Evolutionary conservation across 176 grass and related monocot species (phyloP), one percentile per base, ranked within the genome.

Genomic region (Musa schizocarpa): DNA sequence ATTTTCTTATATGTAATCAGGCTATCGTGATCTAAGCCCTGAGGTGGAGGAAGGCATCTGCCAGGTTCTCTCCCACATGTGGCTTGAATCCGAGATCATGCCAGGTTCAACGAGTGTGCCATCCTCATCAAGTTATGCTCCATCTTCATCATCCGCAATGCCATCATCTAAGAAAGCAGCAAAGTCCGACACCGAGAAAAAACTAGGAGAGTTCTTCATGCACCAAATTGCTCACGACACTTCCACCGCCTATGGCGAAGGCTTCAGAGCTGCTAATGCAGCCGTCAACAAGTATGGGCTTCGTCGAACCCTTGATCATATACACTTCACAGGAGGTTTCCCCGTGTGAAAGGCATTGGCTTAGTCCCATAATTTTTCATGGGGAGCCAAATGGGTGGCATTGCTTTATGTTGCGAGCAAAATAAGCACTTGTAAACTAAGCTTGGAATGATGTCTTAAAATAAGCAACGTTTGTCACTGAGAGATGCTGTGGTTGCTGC

Each of bases 31-130:
- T 79, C 82, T 97, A 77, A 87, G 62, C 43, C 68, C 82, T 2
- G 86, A 91, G 65, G 81, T 97, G 58, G 94, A 97, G 65, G 90
- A 91, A 87, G 94, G 94, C 70, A 93, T 93, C 87, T 97, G 94
- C 81, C 90, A 97, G 78, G 90, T 97, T 25, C 89, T 97, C 78
- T 87, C 88, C 73, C 87, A 93, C 79, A 65, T 92, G 68, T 96
- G 93, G 93, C 79, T 96, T 24, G 93, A 96, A 68, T 90, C 93
- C 8, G 93, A 96, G 84, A 85, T 88, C 27, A 79, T 92, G 71
- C 87, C 93, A n/a, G 83, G 74, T 68, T 71, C 80, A 25, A 81
- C 71, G 13, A 78, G 78, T 16, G 17, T 63, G 1, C 65, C 80
- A 3, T 75, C 85, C 79, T 85, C 90, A 50, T 80, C 86, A 13